Base-by-base conservation (phyloP, 2,329 filamentous ascomycete genomes). In the Saccharata proteae region DNA sequence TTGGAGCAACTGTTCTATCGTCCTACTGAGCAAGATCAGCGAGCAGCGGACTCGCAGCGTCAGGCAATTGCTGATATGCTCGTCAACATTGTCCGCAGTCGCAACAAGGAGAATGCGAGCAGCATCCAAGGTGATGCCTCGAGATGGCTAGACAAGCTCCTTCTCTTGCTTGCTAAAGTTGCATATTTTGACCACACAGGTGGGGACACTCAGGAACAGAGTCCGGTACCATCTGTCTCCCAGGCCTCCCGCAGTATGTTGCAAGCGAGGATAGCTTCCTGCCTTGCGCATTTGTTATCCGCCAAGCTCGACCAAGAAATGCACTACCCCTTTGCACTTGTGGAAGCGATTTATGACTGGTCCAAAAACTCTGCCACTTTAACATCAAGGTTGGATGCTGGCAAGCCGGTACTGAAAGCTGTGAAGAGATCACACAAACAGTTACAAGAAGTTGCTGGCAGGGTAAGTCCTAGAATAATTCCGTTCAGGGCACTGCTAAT, bases 211-310 rank as follows among this genome's bases (percentile, higher is more conserved):
- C 46, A 55, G 5, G 48, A 45, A 28, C 45, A 51, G 22, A 42
- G 53, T 21, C 55, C 61, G 5, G 45, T 62, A 35, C 65, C 65
- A 14, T 43, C 58, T 1, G 38, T 73, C 9, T 60, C 61, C 3
- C 52, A 63, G 16, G 50, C 60, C 4, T 65, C 57, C 14, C 61
- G 66, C 40, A 58, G 61, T 21, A 53, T 68, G 26, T 69, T 72
- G 41, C 65, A 67, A 27, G 64, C 64, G 36, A 61, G 69, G 19
- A 55, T 74, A 20, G 65, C 62, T 29, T 72, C 69, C 4, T 68
- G 64, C 40, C 47, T 74, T 14, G 65, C 66, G 27, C 62, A 62
- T 36, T 43, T 73, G 2, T 57, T 71, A n/a, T 30, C 25, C 19
- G 46, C 49, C n/a, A 55, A 51, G 8, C 45, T 47, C 28, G 52